Evolutionary conservation across 768 basidiomycete species (phyloP), one percentile per base, ranked within the genome.

Genomic region (Megacollybia marginata): DNA sequence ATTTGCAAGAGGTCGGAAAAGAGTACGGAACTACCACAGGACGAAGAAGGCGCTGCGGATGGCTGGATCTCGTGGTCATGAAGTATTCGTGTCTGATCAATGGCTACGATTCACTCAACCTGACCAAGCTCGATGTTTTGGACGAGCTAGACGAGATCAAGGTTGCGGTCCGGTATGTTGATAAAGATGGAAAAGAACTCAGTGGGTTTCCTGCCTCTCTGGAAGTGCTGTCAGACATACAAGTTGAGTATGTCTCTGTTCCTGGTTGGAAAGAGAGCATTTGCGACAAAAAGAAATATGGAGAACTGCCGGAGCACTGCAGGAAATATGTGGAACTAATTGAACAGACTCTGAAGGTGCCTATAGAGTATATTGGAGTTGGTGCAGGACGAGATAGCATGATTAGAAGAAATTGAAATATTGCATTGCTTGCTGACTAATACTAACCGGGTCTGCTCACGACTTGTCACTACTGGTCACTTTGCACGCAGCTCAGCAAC

Each of bases 11-110:
- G 67, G 85, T 97, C 8, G 96, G 96, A 5, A 77, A 75, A 43
- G 96, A 99, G 64, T 96, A 78, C 55, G 96, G 96, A 16, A 83
- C 80, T 20, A 96, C 93, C 1, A 99, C 96, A 1, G 96, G 96
- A 7, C 83, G 96, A 28, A 74, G 88, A 34, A 78, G 96, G 51
- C 86, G 96, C 48, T 92, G 93, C 66, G 96, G 96, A 11, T 99
- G 96, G 96, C 82, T 99, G 42, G 96, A 99, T 67, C 75, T 98
- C 12, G 91, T 97, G 49, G 92, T 97, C 38, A 78, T 99, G 74
- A 85, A 83, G 64, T 85, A 97, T 67, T 98, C 95, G 7, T 82
- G 74, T 62, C 69, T 90, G 54, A 91, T 99, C 76, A 99, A 99
- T 65, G 96, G 96, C 33, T 99, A 98, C 66, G 92, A 95, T 60